These are phyloP conservation scores for Venturiaceae sp. DNA, from an alignment of 2,329 filamentous ascomycete species.

Conservation along the genomic window DNA sequence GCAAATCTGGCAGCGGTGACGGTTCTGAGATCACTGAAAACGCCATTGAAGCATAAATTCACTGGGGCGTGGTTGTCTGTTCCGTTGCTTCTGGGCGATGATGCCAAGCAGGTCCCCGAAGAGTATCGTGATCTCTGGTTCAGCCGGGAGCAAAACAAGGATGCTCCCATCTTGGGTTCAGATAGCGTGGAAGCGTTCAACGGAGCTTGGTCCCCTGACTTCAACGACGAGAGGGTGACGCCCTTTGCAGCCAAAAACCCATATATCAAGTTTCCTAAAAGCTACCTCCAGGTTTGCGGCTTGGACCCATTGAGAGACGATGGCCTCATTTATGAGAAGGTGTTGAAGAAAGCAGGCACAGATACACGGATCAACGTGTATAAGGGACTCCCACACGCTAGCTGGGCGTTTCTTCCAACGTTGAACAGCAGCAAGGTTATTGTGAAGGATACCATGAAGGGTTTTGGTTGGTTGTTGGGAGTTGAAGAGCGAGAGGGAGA, in stretches of 20 bases:
- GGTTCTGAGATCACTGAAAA: background rate
- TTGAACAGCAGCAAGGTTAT: background rate
- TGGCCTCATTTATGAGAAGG: conserved; percentile 8
- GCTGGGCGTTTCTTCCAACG: background rate
- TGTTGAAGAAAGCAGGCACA: conserved; percentile 8
- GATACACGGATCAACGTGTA: background rate
- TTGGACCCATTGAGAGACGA: conserved; percentile 11
- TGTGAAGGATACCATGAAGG: background rate
- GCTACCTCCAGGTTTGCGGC: conserved; percentile 11
- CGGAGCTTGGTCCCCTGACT: background rate
- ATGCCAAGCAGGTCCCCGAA: background rate
- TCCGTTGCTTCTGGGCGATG: background rate
- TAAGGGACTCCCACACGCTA: background rate
- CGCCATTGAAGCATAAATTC: background rate
- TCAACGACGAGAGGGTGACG: background rate
- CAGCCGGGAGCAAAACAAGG: background rate
- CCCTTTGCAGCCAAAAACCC: background rate
- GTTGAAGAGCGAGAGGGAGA: background rate
- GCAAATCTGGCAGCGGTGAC: conserved; percentile 38
- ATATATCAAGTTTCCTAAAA: conserved; percentile 6
- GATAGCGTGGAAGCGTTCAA: background rate
- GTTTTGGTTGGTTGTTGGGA: background rate
- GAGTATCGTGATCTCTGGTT: background rate
- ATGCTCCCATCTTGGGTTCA: background rate
- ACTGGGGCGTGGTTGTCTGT: conserved; percentile 5